Percentiles rank a stretch among this genome's conserved stretches.
Evolutionary conservation across 2,329 filamentous ascomycete genomes (phyloP).

Genomic region (Monilinia fructigena): DNA sequence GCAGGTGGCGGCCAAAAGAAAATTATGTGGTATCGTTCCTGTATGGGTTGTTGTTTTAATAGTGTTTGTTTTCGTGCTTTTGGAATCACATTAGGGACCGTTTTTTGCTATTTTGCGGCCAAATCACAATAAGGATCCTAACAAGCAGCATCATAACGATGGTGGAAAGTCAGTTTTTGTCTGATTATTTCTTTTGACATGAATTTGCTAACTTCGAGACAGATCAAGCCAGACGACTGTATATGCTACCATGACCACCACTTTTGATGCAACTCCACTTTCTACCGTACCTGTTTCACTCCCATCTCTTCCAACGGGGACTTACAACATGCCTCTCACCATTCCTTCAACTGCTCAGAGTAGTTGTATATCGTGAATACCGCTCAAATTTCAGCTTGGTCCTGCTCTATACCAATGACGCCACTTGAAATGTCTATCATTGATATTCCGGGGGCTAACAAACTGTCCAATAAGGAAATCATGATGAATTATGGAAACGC

Average conservation of each 20-base stretch:
- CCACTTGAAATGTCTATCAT: conserved; percentile 32
- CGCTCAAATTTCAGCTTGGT: conserved; percentile 59
- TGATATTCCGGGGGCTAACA: conserved; percentile 24
- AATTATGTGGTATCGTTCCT: conserved; percentile 58
- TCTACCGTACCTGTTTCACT: conserved; percentile 51
- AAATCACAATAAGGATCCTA: conserved; percentile 25
- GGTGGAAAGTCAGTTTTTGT: conserved; percentile 31
- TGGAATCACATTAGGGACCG: conserved; percentile 55
- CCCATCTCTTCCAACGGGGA: conserved; percentile 53
- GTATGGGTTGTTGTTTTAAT: conserved; percentile 60
- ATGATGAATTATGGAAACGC: conserved; percentile 44
- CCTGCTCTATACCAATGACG: conserved; percentile 50
- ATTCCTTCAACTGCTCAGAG: conserved; percentile 50
- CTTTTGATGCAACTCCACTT: conserved; percentile 53
- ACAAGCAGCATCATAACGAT: conserved; percentile 18
- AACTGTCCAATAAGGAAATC: conserved; percentile 37
- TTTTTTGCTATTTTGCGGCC: conserved; percentile 34
- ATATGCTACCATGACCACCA: conserved; percentile 41
- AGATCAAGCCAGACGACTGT: conserved; percentile 15
- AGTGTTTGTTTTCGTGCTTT: conserved; percentile 55
- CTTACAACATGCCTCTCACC: conserved; percentile 54
- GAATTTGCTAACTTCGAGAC: neutral
- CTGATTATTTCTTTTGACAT: too few species aligned
- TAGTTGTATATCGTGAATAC: conserved; percentile 60
- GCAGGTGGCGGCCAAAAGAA: conserved; percentile 54